Evolutionary conservation across 257 asterid genomes (phyloP), one percentile per base, ranked within the genome.

Genomic region (Coffea eugenioides): DNA sequence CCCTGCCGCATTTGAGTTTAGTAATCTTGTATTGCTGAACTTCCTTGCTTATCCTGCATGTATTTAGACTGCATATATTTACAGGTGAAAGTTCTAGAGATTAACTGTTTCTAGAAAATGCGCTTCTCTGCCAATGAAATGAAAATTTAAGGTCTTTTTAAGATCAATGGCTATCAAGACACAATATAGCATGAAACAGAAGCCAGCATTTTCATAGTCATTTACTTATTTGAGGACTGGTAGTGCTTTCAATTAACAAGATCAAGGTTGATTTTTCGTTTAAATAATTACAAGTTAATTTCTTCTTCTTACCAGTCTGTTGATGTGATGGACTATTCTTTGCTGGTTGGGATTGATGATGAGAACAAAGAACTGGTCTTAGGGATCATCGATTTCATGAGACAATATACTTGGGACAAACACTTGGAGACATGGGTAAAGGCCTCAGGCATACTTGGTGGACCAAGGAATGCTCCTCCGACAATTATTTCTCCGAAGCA

Each of bases 331-430:
- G 99, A 95, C 80, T 95, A 95, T 82, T 96, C 98, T 4, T 86
- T 96, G 91, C 77, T 96, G 85, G 98, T 92, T 2, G 99, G 99
- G 75, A 92, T 96, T 61, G 99, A 96, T 34, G 97, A 94, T 64
- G 98, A 92, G 66, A 78, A 88, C n/a, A 88, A 90, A 71, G 98
- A 96, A 89, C 89, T 96, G 23, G 97, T 94, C 8, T 70, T 96
- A 80, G 98, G 98, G 82, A 96, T 96, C 79, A 96, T 96, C 0
- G 98, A 96, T 78, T 96, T 85, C 92, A 94, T 96, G 95, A 94
- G 99, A 75, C 98, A 94, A 43, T 96, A 94, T 69, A 96, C 99
- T 16, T 96, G 98, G 99, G 99, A 96, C 91, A 96, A 96, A 90
- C 99, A 92, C 59, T 77, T 94, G 89, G 99, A 96, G 94, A 92